Percentiles rank a stretch among this genome's conserved stretches.
Evolutionary conservation across 306 rosid species (phyloP).

Genomic region (Psophocarpus tetragonolobus): DNA sequence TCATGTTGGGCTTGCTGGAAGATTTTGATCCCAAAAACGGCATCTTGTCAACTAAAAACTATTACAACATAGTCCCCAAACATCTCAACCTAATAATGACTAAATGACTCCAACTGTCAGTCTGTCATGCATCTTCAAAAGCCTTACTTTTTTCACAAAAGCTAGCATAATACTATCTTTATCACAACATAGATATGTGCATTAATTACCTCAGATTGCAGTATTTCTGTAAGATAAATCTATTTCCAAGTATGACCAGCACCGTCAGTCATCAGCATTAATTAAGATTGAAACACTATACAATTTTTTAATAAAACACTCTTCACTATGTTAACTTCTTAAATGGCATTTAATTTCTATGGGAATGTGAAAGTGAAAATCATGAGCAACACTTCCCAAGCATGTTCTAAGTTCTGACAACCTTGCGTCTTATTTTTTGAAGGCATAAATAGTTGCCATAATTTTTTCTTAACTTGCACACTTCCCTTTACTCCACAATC

Average conservation of each 20-base stretch:
- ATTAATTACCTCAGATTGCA: slow-evolving; percentile 13
- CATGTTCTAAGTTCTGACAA: slow-evolving; percentile 10
- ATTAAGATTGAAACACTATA: background rate
- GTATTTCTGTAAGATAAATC: background rate
- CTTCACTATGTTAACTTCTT: background rate
- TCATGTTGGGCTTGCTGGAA: background rate
- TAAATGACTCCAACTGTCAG: background rate
- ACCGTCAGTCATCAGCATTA: background rate
- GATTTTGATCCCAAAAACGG: slow-evolving; percentile 12
- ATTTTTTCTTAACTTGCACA: background rate
- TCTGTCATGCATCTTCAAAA: background rate
- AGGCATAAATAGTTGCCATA: background rate
- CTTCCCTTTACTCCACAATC: slow-evolving; percentile 5
- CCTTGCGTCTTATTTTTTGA: background rate
- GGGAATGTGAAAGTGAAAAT: background rate
- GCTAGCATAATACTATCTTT: slow-evolving; percentile 8
- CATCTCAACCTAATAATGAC: background rate
- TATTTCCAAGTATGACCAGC: slow-evolving; percentile 5
- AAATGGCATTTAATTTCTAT: background rate
- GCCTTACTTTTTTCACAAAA: background rate
- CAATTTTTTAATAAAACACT: background rate
- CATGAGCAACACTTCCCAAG: background rate
- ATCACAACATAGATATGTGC: slow-evolving; percentile 6
- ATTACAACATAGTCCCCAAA: background rate
- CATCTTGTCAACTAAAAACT: slow-evolving; percentile 1